Conservation (phyloP, 805 yeast species). For the Debaryomyces castellii region DNA sequence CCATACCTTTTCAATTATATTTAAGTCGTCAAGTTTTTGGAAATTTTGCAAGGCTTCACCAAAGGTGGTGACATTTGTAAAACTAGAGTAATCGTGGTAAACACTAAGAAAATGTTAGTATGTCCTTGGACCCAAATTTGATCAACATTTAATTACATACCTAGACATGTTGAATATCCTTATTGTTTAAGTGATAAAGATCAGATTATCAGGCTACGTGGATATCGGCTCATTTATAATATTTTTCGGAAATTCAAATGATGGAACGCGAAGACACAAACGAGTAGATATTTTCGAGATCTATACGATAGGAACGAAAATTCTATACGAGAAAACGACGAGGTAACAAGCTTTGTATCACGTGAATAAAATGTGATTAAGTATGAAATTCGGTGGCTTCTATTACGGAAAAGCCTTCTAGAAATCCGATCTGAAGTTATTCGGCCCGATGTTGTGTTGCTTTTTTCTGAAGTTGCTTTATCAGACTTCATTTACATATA, state of each 20-base stretch:
- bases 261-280: not conserved
- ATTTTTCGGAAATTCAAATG: not conserved
- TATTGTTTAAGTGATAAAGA: not conserved
- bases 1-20: constrained; percentile 71
- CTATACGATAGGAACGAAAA: not conserved
- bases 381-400: no score
- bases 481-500: not conserved
- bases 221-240: not conserved
- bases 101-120: constrained; percentile 15
- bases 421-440: not conserved
- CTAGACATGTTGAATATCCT: constrained; percentile 3
- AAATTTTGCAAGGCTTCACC: constrained; percentile 29
- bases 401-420: no score
- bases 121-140: not conserved
- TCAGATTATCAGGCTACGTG: not conserved
- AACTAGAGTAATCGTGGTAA: constrained; percentile 33
- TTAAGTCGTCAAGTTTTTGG: constrained; percentile 16
- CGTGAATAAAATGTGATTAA: no score
- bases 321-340: not conserved
- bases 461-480: no score
- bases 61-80: constrained; percentile 29
- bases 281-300: not conserved
- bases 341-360: not conserved
- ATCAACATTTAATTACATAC: not conserved
- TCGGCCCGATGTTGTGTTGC: no score